Conservation (phyloP, 2,329 filamentous ascomycete genomes). For the Penicillium fuscoglaucum region DNA sequence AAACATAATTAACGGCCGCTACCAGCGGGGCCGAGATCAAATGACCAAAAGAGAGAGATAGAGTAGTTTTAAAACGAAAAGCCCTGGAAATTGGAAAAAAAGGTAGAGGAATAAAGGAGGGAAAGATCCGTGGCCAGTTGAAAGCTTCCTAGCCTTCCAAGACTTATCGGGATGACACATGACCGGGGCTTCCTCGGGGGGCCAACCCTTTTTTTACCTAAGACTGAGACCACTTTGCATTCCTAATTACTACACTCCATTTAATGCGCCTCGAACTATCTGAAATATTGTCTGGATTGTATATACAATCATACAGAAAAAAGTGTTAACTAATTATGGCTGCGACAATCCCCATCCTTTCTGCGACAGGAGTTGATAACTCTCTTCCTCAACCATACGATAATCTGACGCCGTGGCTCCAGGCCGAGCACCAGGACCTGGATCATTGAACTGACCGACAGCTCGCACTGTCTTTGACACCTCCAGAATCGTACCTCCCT, state of each 20-base stretch:
- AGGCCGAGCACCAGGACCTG: slow-evolving; percentile 49
- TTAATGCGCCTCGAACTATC: background rate
- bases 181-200: background rate
- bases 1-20: slow-evolving; percentile 31
- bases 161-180: slow-evolving; percentile 9
- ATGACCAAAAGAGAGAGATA: slow-evolving; percentile 6
- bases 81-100: background rate
- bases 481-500: slow-evolving; percentile 57
- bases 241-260: background rate
- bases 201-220: background rate
- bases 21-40: slow-evolving; percentile 24
- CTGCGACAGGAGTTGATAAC: slow-evolving; percentile 50
- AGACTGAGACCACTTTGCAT: background rate
- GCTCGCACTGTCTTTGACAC: slow-evolving; percentile 55
- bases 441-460: slow-evolving; percentile 55
- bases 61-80: slow-evolving; percentile 12
- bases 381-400: slow-evolving; percentile 47
- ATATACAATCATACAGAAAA: background rate
- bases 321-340: slow-evolving; percentile 19
- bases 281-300: background rate
- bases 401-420: slow-evolving; percentile 52
- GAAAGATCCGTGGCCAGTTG: slow-evolving; percentile 3
- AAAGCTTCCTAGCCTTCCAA: background rate
- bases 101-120: background rate
- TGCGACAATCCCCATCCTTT: slow-evolving; percentile 52